These are phyloP conservation scores for Vicia faba DNA, from an alignment of 306 rosid species.

Conservation along the genomic window DNA sequence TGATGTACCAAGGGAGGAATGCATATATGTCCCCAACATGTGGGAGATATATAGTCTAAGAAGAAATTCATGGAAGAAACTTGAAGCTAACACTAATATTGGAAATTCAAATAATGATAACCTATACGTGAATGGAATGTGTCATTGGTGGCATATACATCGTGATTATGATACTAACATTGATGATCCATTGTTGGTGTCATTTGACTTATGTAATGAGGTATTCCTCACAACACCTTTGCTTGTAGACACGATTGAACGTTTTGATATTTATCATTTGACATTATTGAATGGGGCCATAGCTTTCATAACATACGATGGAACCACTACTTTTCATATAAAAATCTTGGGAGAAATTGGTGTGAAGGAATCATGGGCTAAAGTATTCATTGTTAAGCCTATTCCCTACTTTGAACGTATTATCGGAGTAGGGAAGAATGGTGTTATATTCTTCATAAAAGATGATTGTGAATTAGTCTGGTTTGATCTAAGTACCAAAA, in stretches of 20 bases:
- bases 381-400: not conserved
- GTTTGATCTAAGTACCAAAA: not conserved
- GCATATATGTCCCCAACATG: no score
- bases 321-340: not conserved
- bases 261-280: not conserved
- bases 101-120: no score
- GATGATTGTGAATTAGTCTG: not conserved
- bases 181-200: not conserved
- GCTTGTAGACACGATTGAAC: no score
- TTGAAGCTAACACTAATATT: no score
- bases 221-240: not conserved
- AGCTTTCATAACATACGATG: not conserved
- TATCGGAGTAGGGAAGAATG: no score
- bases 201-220: not conserved
- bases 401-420: not conserved
- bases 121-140: not conserved
- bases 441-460: not conserved
- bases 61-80: no score
- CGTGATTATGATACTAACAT: not conserved
- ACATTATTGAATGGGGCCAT: not conserved
- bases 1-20: no score
- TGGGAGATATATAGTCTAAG: no score
- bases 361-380: not conserved
- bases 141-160: not conserved
- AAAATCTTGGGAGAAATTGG: not conserved